Base-by-base conservation (phyloP, 2,329 filamentous ascomycete species). In the Cercospora sp. region DNA sequence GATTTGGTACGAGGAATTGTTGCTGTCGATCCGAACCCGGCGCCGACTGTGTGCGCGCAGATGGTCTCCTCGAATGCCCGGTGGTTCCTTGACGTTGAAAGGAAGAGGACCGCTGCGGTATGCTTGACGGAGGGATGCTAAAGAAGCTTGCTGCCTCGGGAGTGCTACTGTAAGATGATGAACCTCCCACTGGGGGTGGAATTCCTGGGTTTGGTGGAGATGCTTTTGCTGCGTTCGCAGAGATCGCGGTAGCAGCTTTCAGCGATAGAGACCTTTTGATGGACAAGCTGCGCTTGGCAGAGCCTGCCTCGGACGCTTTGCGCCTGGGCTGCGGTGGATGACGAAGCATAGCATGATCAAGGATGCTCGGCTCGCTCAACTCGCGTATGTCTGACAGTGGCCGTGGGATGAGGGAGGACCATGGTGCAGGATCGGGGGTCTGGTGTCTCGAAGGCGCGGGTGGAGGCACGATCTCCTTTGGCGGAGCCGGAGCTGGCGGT, bases 301-400 rank as follows among this genome's bases (percentile, higher is more conserved):
- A 74, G 43, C 18, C 70, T 73, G 32, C 70, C 79, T 58, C 75
- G 73, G 77, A 76, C n/a, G 79, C 49, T 43, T 65, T 73, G 30
- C 68, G 69, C 26, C 65, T 66, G 45, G 68, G 71, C n/a, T 59
- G 64, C 28, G 34, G 62, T 16, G 65, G 59, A 18, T 66, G 49
- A 13, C 62, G 68, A 8, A 68, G 63, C 24, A 60, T 40, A 12
- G 55, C 62, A 60, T 73, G 66, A 53, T 73, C 71, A 68, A 78
- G 79, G 24, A 84, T 72, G 69, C 81, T 84, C 30, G 83, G 82
- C 72, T 84, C 83, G 10, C 82, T 85, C 70, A 83, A 76, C 71
- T 84, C 83, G 69, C 82, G 80, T 66, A 85, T 85, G 70, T 85
- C 83, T 53, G 83, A 85, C 30, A 85, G 73, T 55, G 82, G 82